Evolutionary conservation across 352 stramenopile species (phyloP), one percentile per base, ranked within the genome.

Genomic region (Pythium dissotocum): DNA sequence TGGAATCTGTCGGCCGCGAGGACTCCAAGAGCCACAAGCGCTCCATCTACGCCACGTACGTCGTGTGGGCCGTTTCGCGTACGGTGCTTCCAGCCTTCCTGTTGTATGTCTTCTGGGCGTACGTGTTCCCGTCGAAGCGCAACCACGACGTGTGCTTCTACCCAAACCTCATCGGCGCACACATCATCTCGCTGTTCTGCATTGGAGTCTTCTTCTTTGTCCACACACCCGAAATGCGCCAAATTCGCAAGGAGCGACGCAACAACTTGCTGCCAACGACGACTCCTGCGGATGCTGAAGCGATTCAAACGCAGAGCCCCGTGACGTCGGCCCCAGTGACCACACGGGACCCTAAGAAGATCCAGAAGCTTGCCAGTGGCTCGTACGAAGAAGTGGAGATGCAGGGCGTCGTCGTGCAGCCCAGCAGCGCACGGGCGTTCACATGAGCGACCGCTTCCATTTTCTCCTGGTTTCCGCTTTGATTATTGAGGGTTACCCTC

Each of bases 171-270:
- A 77, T 92, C 24, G 82, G 82, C 35, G 85, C 87, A 8, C 83
- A 94, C 72, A 63, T 93, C 61, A 93, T 94, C 55, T 78, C 87
- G 58, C 72, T 93, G 52, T 93, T 93, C 52, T 94, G 87, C 64
- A 75, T 94, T 40, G 82, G 83, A 58, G 84, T 93, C 13, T 94
- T 94, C 65, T 82, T 90, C 67, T 91, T 90, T 63, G 81, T 92
- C 46, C 84, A 92, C 73, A 93, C 83, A 3, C 85, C 84, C 1
- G 87, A 94, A 67, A 82, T 93, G 56, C 44, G 65, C 13, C 48
- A 63, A 21, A 68, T 73, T 32, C 60, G 67, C 0, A 63, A 61
- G 30, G 61, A 69, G 46, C 62, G 58, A 35, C 51, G 40, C 28
- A 24, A 55, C 10, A 68, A 73, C 24, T 28, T 65, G 21, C 30